Percentiles rank a stretch among this genome's conserved stretches.
Evolutionary conservation across 148 eudicot species (phyloP).

Genomic region (Bassia scoparia): DNA sequence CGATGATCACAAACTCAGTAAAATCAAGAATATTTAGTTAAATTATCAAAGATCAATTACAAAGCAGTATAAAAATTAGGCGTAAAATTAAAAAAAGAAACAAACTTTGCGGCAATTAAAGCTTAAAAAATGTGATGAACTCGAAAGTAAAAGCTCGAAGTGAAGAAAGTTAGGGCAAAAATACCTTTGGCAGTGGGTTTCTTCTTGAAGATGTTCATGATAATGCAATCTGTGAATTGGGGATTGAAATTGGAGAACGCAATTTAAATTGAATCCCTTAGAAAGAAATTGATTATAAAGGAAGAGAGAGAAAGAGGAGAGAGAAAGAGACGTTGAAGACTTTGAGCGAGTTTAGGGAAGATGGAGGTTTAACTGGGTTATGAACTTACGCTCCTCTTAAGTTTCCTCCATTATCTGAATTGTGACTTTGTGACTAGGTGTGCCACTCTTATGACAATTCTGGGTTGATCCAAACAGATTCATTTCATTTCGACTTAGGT

Average conservation of each 20-base stretch:
- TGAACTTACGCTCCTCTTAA: neutral
- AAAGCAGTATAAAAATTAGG: neutral
- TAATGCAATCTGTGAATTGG: neutral
- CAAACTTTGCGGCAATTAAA: neutral
- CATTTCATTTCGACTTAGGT: no score
- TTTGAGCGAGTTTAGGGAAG: neutral
- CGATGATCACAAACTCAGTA: slow-evolving; percentile 5
- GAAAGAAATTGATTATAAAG: neutral
- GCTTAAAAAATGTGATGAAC: neutral
- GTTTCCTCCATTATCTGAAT: no score
- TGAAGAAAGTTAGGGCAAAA: slow-evolving; percentile 31
- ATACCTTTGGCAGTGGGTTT: slow-evolving; percentile 90
- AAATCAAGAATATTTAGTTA: slow-evolving; percentile 6
- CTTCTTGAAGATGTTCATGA: slow-evolving; percentile 68
- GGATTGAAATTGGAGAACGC: neutral
- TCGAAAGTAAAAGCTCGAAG: no score
- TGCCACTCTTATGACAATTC: no score
- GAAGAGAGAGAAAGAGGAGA: neutral
- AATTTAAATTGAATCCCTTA: neutral
- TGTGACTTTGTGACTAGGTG: no score
- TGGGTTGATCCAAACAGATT: no score
- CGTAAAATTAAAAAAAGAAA: neutral
- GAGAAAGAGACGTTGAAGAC: slow-evolving; percentile 15
- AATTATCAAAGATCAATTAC: neutral
- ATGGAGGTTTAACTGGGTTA: neutral